Evolutionary conservation across 2,329 filamentous ascomycete species (phyloP), one percentile per base, ranked within the genome.

Genomic region (Leptographium procerum): DNA sequence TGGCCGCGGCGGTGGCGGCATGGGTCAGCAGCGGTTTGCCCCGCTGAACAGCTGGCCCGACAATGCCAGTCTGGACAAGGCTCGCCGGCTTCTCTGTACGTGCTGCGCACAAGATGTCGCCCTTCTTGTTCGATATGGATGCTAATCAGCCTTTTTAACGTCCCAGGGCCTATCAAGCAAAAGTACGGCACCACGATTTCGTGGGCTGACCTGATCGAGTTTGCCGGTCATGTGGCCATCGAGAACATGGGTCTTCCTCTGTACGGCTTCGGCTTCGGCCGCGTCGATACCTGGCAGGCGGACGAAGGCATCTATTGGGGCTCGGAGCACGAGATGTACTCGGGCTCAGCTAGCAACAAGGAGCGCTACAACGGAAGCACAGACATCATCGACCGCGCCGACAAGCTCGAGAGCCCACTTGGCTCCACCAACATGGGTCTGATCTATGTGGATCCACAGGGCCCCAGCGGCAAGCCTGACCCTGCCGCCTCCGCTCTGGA

Each of bases 131-230:
- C 11, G 19, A 13, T 10, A n/a, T 29, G 22, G 24, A 13, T 28
- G 24, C 31, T 26, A 22, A 36, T 29, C 40, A 11, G 11, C 10
- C 6, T 36, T 24, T 4, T 51, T 50, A 14, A 19, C 22, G 13
- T 19, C 9, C 45, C 29, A 55, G 53, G 86, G 85, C 87, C 87
- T 59, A 84, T 91, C 75, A 91, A 91, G 81, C 86, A 89, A 66
- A 91, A 91, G 78, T 91, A 91, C 64, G 87, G 87, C 69, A 83
- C 82, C 77, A 89, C 87, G 76, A 87, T 91, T 71, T 90, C 87
- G 0, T 91, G 87, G 87, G 84, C 87, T 22, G 87, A 91, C 68
- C 73, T 91, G 59, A 70, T 86, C 52, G 77, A 89, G 58, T 79
- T 91, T 57, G 81, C 85, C 31, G 87, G 87, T 63, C 90, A 90